Evolutionary conservation across 202 grass and related monocot species (phyloP).

Genomic region (Brachypodium distachyon): DNA sequence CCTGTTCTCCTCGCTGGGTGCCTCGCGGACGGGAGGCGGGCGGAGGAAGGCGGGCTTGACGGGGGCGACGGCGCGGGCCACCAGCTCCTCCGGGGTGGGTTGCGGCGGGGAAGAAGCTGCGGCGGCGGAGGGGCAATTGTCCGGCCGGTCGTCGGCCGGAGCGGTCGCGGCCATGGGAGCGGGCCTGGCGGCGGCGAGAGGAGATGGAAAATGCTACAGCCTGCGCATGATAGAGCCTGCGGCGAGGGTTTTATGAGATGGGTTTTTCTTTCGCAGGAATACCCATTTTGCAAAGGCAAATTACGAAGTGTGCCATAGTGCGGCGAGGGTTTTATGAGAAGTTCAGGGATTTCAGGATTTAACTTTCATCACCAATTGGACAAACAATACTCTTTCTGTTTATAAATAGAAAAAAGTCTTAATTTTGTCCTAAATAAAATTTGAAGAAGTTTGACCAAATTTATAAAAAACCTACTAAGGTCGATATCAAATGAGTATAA

Average conservation of each 20-base stretch:
- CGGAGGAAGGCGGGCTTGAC: constrained; percentile 69
- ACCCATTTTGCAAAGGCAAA: background rate
- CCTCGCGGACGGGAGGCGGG: constrained; percentile 53
- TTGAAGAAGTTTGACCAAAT: no score
- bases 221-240: background rate
- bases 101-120: background rate
- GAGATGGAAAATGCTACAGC: background rate
- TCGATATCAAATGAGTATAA: no score
- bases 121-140: background rate
- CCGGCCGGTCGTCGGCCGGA: background rate
- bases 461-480: no score
- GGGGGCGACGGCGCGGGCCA: constrained; percentile 62
- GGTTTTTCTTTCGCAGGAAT: background rate
- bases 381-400: no score
- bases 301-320: background rate
- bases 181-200: constrained; percentile 10
- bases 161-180: constrained; percentile 35
- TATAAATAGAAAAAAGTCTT: no score
- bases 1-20: constrained; percentile 25
- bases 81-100: constrained; percentile 60
- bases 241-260: background rate
- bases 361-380: no score
- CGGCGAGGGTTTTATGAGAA: no score
- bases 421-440: no score
- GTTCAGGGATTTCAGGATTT: no score